Evolutionary conservation across 306 rosid genomes (phyloP), one percentile per base, ranked within the genome.

Genomic region (Mucuna pruriens): DNA sequence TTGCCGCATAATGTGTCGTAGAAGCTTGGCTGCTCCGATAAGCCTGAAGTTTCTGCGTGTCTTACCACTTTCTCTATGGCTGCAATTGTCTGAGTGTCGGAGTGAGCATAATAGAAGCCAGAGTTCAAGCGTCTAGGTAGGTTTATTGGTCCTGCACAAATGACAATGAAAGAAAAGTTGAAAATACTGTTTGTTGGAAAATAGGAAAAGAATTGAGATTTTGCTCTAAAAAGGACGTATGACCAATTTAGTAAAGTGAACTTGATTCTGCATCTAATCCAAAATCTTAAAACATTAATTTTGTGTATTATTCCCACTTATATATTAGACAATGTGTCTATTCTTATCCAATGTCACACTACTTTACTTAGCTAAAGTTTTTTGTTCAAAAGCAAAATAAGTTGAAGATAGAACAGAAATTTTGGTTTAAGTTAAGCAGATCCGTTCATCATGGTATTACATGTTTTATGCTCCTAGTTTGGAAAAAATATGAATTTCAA

Each of bases 21-120:
- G 82, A 95, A 95, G 92, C 99, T 95, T 67, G 99, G 99, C 86
- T 95, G 97, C 88, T 95, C 99, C 34, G 99, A 95, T 81, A 86
- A 74, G 33, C 88, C 93, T 4, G 99, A 95, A 62, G 84, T 93
- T 84, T 88, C 92, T 58, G 99, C 98, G 80, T 95, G 96, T 83
- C 70, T 90, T 82, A 93, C 97, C 67, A 95, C 98, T 87, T 89
- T 95, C 83, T 90, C 90, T 83, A 95, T 81, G 31, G 97, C 99
- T 54, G 94, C 84, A 86, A 90, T 87, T 25, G 99, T 95, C 52
- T 90, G 82, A 54, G 25, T 48, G 75, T 93, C 94, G 23, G 96
- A 90, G 83, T 80, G 90, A 81, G 91, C 98, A 86, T 89, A 91
- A 79, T 93, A 95, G 87, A 95, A 93, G 79, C 99, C 98, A 15